Percentiles rank a stretch among this genome's conserved stretches.
Conservation (phyloP, 2,329 filamentous ascomycete species). For the Waltergamsia citrina region DNA sequence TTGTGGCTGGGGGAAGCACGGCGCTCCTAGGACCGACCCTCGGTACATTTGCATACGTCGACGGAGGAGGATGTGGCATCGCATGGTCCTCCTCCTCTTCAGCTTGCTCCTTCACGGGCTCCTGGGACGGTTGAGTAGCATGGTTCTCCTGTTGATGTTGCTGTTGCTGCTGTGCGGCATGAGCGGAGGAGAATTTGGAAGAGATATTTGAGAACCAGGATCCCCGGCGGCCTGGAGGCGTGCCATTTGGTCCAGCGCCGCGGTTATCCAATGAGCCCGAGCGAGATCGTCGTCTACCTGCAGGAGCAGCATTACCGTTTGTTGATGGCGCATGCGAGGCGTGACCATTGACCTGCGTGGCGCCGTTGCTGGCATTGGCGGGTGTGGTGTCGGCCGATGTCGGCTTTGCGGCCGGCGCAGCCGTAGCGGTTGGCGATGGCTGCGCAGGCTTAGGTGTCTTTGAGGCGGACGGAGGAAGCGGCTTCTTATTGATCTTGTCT, state of each 20-base stretch:
- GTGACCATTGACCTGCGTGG: constrained; percentile 8
- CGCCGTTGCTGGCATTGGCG: background rate
- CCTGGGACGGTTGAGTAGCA: background rate
- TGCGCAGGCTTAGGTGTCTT: constrained; percentile 16
- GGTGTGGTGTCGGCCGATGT: constrained; percentile 10
- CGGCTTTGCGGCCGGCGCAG: constrained; percentile 9
- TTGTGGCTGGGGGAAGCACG: constrained; percentile 46
- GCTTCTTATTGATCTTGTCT: constrained; percentile 21
- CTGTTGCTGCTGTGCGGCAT: constrained; percentile 19
- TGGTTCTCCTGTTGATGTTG: constrained; percentile 6
- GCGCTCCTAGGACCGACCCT: constrained; percentile 34
- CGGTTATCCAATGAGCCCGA: constrained; percentile 25
- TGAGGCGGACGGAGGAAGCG: constrained; percentile 14
- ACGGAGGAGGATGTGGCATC: background rate
- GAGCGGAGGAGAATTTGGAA: constrained; percentile 69
- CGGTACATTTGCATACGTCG: constrained; percentile 1
- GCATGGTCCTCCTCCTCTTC: constrained; percentile 2
- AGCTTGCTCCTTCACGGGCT: constrained; percentile 1
- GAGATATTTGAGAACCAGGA: constrained; percentile 94
- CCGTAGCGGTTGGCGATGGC: constrained; percentile 9
- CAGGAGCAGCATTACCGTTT: constrained; percentile 3
- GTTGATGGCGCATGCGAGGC: constrained; percentile 8
- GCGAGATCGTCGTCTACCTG: constrained; percentile 15
- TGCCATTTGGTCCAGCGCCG: constrained; percentile 13
- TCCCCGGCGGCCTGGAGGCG: constrained; percentile 44